Conservation (phyloP, 202 grass and related monocot genomes). For the Saccharum hybrid region DNA sequence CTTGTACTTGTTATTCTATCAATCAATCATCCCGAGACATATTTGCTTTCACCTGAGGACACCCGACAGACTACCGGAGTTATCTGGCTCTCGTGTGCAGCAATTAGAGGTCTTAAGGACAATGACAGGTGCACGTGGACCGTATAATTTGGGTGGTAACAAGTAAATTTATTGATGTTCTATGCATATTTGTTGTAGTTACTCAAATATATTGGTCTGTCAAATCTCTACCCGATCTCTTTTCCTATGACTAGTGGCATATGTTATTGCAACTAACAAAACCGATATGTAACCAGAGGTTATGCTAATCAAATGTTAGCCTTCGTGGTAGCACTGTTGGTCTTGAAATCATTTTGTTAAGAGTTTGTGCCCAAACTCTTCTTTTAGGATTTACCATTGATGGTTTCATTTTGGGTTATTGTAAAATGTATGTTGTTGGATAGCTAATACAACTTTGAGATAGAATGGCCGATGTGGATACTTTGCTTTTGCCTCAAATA, state of each 20-base stretch:
- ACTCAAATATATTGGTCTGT: not conserved
- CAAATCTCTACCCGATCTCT: not conserved
- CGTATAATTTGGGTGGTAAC: not conserved
- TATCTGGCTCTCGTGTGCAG: too few relatives aligned
- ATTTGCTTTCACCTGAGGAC: too few relatives aligned
- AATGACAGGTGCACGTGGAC: too few relatives aligned
- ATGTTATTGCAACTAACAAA: not conserved
- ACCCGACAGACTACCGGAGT: too few relatives aligned
- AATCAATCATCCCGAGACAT: too few relatives aligned
- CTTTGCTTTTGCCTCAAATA: not conserved
- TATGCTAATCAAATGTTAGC: not conserved
- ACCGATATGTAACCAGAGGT: not conserved
- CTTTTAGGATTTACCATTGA: not conserved
- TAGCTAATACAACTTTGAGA: not conserved
- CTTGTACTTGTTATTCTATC: too few relatives aligned
- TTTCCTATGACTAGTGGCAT: constrained; percentile 6
- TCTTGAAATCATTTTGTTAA: not conserved
- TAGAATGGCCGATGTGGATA: not conserved
- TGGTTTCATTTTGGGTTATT: not conserved
- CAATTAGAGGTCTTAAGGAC: too few relatives aligned
- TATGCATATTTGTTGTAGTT: constrained; percentile 20
- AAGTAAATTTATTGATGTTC: constrained; percentile 28
- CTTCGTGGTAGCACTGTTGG: not conserved
- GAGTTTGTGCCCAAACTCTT: too few relatives aligned
- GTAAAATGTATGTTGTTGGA: not conserved